Evolutionary conservation across 2,329 filamentous ascomycete species (phyloP).

Genomic region (Zymoseptoria tritici): DNA sequence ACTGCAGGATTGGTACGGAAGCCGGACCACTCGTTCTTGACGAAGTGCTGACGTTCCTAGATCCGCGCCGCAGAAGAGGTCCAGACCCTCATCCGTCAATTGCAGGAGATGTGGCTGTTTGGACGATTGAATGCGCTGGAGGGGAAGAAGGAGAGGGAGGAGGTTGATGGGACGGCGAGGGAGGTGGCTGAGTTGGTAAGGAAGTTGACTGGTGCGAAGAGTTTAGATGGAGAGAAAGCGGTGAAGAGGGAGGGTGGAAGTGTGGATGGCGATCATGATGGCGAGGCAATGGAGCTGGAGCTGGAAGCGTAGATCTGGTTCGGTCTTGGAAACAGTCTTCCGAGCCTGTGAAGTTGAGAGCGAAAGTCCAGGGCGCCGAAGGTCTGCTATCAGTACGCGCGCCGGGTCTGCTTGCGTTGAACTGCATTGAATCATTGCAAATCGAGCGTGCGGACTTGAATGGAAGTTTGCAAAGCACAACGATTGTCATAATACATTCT

Average conservation of each 20-base stretch:
- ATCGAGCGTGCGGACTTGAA: too few species aligned
- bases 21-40: neutral
- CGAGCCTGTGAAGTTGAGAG: neutral
- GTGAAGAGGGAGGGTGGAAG: neutral
- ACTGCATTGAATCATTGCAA: too few species aligned
- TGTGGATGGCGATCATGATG: neutral
- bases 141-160: conserved; percentile 33
- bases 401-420: too few species aligned
- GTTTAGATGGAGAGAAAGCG: neutral
- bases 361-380: neutral
- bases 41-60: conserved; percentile 27
- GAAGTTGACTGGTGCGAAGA: conserved; percentile 11
- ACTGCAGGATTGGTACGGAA: conserved; percentile 47
- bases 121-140: conserved; percentile 54
- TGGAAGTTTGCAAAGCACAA: too few species aligned
- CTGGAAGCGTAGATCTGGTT: neutral
- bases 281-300: neutral
- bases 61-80: conserved; percentile 57
- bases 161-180: conserved; percentile 41
- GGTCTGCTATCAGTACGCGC: too few species aligned
- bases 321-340: too few species aligned
- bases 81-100: conserved; percentile 50
- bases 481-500: neutral
- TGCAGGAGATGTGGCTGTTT: conserved; percentile 63
- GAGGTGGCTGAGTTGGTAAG: conserved; percentile 41